Base-by-base conservation (phyloP, 345 rosid species). In the Lumnitzera racemosa region DNA sequence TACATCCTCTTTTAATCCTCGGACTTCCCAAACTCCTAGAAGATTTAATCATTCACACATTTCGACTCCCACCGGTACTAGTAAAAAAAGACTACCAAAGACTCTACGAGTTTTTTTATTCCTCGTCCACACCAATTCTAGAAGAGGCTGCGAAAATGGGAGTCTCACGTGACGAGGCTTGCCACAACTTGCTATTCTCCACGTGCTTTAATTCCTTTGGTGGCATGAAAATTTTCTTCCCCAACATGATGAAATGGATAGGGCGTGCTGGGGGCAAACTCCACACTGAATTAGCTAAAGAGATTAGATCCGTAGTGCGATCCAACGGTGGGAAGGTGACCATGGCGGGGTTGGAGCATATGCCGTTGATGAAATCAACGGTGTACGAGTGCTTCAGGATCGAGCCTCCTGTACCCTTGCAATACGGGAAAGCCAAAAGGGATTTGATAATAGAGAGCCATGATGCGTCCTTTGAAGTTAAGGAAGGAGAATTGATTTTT, bases 151-250 rank as follows among this genome's bases (percentile, higher is more conserved):
- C 83, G 66, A 69, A 61, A 15, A 14, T 82, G 56, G 96, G 91
- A 4, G 66, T 92, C 58, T 82, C 96, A 3, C 63, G 86, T 8
- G 98, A 87, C 15, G 96, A 92, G 69, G 96, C 96, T 0, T 72
- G 84, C 66, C 96, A 92, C 70, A 92, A 92, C 60, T 69, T 92
- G 15, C 48, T 89, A 36, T 92, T 92, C 76, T 71, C 89, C 66
- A 83, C 95, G 20, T 91, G 98, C 72, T 92, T 92, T 58, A 92
- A 92, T 66, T 72, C 96, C 13, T 89, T 80, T 66, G 98, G 96
- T 6, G 98, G 98, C 15, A 74, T 92, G 77, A 89, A 71, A 47
- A 5, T 85, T 17, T 59, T 92, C 27, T 83, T 92, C 68, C 85
- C 96, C 12, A 85, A 51, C 70, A 10, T 80, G 46, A 54, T 92